These are phyloP conservation scores for Boletus sensibilis DNA, from an alignment of 768 basidiomycete species.

Conservation along the genomic window DNA sequence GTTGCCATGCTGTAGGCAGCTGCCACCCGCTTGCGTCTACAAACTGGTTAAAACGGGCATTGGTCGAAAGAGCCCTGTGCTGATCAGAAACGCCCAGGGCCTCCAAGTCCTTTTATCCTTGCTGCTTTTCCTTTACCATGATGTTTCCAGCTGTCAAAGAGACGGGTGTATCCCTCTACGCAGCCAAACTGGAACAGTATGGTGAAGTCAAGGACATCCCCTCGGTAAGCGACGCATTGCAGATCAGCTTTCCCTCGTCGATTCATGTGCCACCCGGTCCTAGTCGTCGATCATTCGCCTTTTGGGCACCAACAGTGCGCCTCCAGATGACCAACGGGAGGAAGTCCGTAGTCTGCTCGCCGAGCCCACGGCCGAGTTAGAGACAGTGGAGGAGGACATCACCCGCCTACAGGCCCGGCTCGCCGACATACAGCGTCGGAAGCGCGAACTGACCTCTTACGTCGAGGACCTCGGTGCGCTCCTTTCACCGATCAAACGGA, in stretches of 20 bases:
- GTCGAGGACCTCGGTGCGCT: slow-evolving; percentile 35
- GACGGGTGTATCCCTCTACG: slow-evolving; percentile 27
- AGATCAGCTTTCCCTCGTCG: neutral
- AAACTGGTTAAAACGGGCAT: slow-evolving; percentile 15
- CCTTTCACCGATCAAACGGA: slow-evolving; percentile 32
- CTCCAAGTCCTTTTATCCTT: neutral
- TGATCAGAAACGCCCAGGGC: neutral
- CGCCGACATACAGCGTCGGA: slow-evolving; percentile 29
- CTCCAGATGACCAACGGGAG: slow-evolving; percentile 29
- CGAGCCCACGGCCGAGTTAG: slow-evolving; percentile 29
- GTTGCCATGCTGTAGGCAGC: slow-evolving; percentile 11
- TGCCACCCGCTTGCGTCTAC: slow-evolving; percentile 4
- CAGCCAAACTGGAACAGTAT: slow-evolving; percentile 24
- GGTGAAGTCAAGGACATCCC: slow-evolving; percentile 32
- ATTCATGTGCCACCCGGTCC: neutral
- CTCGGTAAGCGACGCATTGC: slow-evolving; percentile 16
- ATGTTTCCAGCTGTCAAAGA: slow-evolving; percentile 21
- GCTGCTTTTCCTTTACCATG: neutral
- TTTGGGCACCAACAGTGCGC: slow-evolving; percentile 27
- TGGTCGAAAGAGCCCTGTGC: neutral
- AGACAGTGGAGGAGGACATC: slow-evolving; percentile 27
- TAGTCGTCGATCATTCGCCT: slow-evolving; percentile 35
- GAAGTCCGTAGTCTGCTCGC: slow-evolving; percentile 24
- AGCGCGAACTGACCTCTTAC: slow-evolving; percentile 28
- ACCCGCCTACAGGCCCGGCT: slow-evolving; percentile 30